Percentiles rank a stretch among this genome's conserved stretches.
Evolutionary conservation across 169 alveolate species (phyloP).

Genomic region (Eimeria acervulina): DNA sequence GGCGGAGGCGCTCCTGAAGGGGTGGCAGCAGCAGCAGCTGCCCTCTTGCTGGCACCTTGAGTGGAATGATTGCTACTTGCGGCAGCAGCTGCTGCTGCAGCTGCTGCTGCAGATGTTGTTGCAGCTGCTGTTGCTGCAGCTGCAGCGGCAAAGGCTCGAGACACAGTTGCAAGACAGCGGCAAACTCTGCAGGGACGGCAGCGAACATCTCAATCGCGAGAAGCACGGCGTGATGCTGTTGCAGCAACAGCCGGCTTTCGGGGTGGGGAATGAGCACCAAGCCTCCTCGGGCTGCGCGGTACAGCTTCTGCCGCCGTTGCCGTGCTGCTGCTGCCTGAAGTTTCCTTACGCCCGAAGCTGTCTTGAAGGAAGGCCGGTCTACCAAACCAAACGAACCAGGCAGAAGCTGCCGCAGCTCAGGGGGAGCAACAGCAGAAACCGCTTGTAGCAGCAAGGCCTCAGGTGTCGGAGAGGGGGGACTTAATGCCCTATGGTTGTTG

Average conservation of each 20-base stretch:
- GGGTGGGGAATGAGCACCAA: conserved; percentile 48
- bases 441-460: conserved; percentile 54
- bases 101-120: background rate
- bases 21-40: conserved; percentile 56
- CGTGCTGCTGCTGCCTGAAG: conserved; percentile 50
- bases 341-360: conserved; percentile 39
- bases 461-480: background rate
- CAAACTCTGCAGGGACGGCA: conserved; percentile 47
- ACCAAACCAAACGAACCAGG: background rate
- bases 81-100: background rate
- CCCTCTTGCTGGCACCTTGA: conserved; percentile 30
- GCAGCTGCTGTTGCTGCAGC: conserved; percentile 37
- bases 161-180: conserved; percentile 23
- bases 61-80: conserved; percentile 1
- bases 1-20: conserved; percentile 34
- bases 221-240: conserved; percentile 59
- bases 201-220: conserved; percentile 48
- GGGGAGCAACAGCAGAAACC: conserved; percentile 38
- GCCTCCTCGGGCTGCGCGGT: background rate
- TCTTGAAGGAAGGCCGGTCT: conserved; percentile 15
- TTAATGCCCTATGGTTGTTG: background rate
- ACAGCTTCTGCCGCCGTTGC: conserved; percentile 52
- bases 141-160: conserved; percentile 6
- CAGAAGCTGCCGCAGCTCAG: conserved; percentile 45
- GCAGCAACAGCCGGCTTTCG: conserved; percentile 43